Evolutionary conservation across 2,329 filamentous ascomycete species (phyloP).

Genomic region (Microascus cirrosus): DNA sequence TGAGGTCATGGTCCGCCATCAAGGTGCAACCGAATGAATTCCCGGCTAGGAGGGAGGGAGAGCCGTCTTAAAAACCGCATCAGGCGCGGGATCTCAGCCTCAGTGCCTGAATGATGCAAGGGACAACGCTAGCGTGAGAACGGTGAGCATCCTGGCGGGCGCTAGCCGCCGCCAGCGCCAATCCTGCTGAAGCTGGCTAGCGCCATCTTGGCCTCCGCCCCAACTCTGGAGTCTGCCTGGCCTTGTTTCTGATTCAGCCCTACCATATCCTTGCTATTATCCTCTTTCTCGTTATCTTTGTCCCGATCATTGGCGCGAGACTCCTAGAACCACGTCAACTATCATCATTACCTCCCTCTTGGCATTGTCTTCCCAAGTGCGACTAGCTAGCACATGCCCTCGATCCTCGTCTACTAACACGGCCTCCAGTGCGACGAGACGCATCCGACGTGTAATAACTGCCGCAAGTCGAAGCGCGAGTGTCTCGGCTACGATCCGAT

Average conservation of each 20-base stretch:
- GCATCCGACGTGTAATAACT: constrained; percentile 85
- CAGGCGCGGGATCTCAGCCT: background rate
- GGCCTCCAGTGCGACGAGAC: constrained; percentile 80
- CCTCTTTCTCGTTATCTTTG: too few relatives aligned
- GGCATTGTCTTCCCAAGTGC: too few relatives aligned
- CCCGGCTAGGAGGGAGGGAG: too few relatives aligned
- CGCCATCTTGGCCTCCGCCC: background rate
- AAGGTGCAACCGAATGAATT: too few relatives aligned
- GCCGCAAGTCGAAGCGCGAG: constrained; percentile 79
- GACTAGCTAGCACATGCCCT: background rate
- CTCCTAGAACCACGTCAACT: too few relatives aligned
- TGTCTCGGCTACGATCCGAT: constrained; percentile 81
- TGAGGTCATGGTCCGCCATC: too few relatives aligned
- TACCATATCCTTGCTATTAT: background rate
- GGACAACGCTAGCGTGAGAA: background rate
- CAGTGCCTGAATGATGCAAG: too few relatives aligned
- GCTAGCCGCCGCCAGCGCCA: background rate
- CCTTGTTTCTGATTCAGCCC: background rate
- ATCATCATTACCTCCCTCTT: too few relatives aligned
- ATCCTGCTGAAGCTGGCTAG: background rate
- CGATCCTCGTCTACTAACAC: background rate
- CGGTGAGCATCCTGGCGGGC: background rate
- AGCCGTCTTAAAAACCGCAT: background rate
- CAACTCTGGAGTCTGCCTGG: too few relatives aligned
- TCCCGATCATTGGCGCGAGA: too few relatives aligned